phyloP scores from a whole-genome alignment of 2,329 filamentous ascomycete genomes.

The Penicillium sp. region DNA sequence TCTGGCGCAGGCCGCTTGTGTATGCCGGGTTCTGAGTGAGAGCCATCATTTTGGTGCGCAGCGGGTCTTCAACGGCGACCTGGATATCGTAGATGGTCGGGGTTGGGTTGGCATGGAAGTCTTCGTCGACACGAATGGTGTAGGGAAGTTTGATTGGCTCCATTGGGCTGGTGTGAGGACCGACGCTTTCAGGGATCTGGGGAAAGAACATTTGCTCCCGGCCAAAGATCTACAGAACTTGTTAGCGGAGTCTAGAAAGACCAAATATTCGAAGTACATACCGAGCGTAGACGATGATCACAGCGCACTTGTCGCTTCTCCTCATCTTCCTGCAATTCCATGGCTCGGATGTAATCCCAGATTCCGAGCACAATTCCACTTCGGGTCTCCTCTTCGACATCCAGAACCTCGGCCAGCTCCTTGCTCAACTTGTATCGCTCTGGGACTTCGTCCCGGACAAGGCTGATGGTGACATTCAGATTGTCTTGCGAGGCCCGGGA shows the following conservation, averaged over 20 bases:
- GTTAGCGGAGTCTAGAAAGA: background rate
- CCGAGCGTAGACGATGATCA: conserved; percentile 75
- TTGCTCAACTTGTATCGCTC: conserved; percentile 80
- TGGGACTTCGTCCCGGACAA: conserved; percentile 78
- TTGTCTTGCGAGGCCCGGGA: conserved; percentile 91
- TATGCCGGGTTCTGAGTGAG: conserved; percentile 69
- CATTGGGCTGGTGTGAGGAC: conserved; percentile 72
- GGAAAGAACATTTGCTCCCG: conserved; percentile 81
- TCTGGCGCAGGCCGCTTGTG: conserved; percentile 69
- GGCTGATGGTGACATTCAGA: conserved; percentile 82
- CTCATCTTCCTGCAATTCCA: conserved; percentile 87
- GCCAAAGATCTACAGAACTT: conserved; percentile 62
- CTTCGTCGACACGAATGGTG: conserved; percentile 88
- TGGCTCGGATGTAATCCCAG: conserved; percentile 90
- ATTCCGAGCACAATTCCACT: conserved; percentile 86
- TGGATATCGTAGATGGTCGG: conserved; percentile 88
- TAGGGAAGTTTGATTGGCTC: conserved; percentile 81
- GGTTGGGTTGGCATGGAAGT: conserved; percentile 69
- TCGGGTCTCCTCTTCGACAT: conserved; percentile 81
- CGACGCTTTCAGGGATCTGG: conserved; percentile 74
- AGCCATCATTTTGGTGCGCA: conserved; percentile 63
- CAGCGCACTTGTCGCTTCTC: conserved; percentile 91
- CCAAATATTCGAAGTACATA: conserved; percentile 42
- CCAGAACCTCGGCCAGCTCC: conserved; percentile 76
- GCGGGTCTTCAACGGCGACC: conserved; percentile 78